Percentiles rank a stretch among this genome's conserved stretches.
Conservation (phyloP, 2,329 filamentous ascomycete genomes). For the Magnaporthiopsis incrustans region DNA sequence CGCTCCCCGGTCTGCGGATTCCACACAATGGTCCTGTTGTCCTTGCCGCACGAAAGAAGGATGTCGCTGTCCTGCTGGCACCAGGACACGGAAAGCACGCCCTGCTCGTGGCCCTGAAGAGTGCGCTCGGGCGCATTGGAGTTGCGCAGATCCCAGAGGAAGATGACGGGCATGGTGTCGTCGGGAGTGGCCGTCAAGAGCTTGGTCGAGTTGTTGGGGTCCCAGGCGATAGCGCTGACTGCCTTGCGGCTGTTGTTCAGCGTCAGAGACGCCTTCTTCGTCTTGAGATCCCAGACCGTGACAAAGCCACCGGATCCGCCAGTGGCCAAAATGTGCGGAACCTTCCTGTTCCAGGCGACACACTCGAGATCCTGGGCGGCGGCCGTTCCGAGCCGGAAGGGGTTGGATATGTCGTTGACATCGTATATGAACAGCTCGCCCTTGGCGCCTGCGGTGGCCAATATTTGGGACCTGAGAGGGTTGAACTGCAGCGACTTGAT, state of each 20-base stretch:
- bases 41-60: constrained; percentile 88
- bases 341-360: constrained; percentile 97
- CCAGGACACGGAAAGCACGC: constrained; percentile 91
- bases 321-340: constrained; percentile 90
- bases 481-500: constrained; percentile 98
- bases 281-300: constrained; percentile 97
- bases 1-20: constrained; percentile 85
- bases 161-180: constrained; percentile 78
- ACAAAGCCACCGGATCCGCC: constrained; percentile 91
- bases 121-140: constrained; percentile 89
- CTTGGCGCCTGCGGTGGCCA: constrained; percentile 88
- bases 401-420: constrained; percentile 78
- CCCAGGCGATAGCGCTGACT: constrained; percentile 94
- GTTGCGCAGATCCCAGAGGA: constrained; percentile 92
- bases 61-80: constrained; percentile 85
- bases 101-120: constrained; percentile 86
- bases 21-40: constrained; percentile 93
- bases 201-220: constrained; percentile 90
- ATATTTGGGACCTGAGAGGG: constrained; percentile 78
- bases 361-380: constrained; percentile 92
- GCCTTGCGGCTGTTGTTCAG: constrained; percentile 92
- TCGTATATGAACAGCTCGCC: constrained; percentile 96
- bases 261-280: constrained; percentile 93
- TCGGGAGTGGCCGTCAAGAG: constrained; percentile 87
- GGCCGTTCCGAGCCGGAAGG: constrained; percentile 80